These are phyloP conservation scores for Yarrowia sp. DNA, from an alignment of 805 yeast species.

Conservation along the genomic window DNA sequence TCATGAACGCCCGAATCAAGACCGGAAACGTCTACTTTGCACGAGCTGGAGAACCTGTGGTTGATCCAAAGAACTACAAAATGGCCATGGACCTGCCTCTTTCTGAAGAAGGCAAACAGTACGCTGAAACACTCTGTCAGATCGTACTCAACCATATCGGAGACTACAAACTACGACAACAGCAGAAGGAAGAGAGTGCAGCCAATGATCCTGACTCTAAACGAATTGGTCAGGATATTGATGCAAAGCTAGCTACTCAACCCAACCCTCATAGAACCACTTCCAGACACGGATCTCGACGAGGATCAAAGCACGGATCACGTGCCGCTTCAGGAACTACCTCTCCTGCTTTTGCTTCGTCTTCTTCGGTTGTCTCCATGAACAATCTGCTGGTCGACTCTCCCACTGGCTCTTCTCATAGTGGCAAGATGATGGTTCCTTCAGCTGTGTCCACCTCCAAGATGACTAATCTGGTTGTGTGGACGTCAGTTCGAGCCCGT, in stretches of 20 bases:
- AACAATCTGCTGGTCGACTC: conserved; percentile 8
- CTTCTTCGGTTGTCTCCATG: conserved; percentile 9
- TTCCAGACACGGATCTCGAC: conserved; percentile 16
- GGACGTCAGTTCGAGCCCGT: conserved; percentile 90
- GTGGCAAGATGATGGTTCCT: conserved; percentile 13
- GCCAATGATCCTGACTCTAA: conserved; percentile 20
- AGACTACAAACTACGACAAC: conserved; percentile 22
- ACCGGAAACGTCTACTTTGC: conserved; percentile 92
- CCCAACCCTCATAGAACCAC: conserved; percentile 18
- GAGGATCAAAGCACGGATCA: conserved; percentile 10
- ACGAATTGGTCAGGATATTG: conserved; percentile 16
- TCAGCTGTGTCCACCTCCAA: conserved; percentile 34
- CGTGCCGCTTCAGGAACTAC: conserved; percentile 5
- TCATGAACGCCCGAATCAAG: conserved; percentile 87
- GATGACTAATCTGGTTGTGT: conserved; percentile 70
- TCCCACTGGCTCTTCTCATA: conserved; percentile 1
- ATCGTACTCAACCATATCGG: conserved; percentile 48
- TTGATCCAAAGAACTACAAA: conserved; percentile 54
- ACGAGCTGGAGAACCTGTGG: conserved; percentile 45
- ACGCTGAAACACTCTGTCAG: conserved; percentile 61
- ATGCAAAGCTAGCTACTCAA: conserved; percentile 13
- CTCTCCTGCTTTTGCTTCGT: conserved; percentile 24
- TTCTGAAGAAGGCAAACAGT: conserved; percentile 67
- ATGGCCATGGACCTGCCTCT: conserved; percentile 68
- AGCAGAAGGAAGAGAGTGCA: conserved; percentile 8